Conservation (phyloP, 2,329 filamentous ascomycete species). For the Exophiala bonariae region DNA sequence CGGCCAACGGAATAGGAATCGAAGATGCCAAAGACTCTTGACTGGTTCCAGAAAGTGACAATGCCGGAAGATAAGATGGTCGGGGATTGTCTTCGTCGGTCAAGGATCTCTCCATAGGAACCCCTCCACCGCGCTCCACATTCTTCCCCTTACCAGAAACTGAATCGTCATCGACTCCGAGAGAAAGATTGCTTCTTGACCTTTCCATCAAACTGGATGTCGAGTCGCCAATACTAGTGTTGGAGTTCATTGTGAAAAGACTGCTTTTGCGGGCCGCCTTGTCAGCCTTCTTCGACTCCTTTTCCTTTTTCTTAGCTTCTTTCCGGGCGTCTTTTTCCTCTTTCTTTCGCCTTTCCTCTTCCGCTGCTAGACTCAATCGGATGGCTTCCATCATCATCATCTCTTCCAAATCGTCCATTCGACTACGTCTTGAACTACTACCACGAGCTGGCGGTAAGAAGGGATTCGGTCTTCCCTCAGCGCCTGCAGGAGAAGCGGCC, state of each 20-base stretch:
- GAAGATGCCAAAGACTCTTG: slow-evolving; percentile 28
- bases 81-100: slow-evolving; percentile 17
- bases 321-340: slow-evolving; percentile 79
- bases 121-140: slow-evolving; percentile 56
- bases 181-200: slow-evolving; percentile 37
- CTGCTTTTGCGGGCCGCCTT: slow-evolving; percentile 67
- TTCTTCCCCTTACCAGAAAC: slow-evolving; percentile 65
- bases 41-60: slow-evolving; percentile 26
- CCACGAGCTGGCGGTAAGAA: slow-evolving; percentile 43
- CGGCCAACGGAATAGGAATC: slow-evolving; percentile 34
- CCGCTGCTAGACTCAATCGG: slow-evolving; percentile 81
- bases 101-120: slow-evolving; percentile 6
- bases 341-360: slow-evolving; percentile 87
- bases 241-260: slow-evolving; percentile 48
- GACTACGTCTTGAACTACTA: slow-evolving; percentile 56
- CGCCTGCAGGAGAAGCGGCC: slow-evolving; percentile 34
- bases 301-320: slow-evolving; percentile 80
- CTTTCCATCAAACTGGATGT: slow-evolving; percentile 38
- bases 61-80: slow-evolving; percentile 12
- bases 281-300: slow-evolving; percentile 75
- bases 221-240: slow-evolving; percentile 63
- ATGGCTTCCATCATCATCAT: slow-evolving; percentile 99
- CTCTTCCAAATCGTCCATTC: slow-evolving; percentile 88
- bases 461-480: slow-evolving; percentile 34
- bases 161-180: slow-evolving; percentile 38